phyloP scores from a whole-genome alignment of 345 rosid species.

The Mangifera indica region DNA sequence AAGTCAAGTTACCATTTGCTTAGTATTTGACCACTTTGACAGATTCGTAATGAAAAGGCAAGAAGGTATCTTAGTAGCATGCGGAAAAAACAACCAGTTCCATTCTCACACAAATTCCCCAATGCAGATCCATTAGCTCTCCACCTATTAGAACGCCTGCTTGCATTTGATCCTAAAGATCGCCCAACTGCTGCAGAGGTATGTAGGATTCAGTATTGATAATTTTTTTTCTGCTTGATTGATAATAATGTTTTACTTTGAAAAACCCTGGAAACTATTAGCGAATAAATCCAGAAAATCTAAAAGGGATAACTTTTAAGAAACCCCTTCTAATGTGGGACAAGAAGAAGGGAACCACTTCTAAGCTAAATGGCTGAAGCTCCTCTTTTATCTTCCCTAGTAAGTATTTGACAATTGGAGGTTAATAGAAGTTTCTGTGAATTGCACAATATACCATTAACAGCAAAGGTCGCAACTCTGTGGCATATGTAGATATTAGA shows the following conservation, averaged over 20 bases:
- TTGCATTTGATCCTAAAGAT: constrained; percentile 98
- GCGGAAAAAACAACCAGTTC: constrained; percentile 83
- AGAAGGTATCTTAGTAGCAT: constrained; percentile 93
- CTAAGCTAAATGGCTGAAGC: background rate
- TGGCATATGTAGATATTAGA: background rate
- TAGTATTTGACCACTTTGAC: constrained; percentile 26
- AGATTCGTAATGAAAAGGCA: constrained; percentile 98
- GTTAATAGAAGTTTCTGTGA: background rate
- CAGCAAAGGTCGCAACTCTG: background rate
- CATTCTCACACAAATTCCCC: constrained; percentile 81
- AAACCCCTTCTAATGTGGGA: background rate
- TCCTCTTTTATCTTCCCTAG: background rate
- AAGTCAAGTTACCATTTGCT: constrained; percentile 4
- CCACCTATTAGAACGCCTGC: constrained; percentile 62
- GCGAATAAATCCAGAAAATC: background rate
- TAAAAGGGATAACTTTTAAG: background rate
- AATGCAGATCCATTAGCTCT: constrained; percentile 81
- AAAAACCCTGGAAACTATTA: background rate
- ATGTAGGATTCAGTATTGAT: constrained; percentile 5
- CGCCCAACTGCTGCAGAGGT: constrained; percentile 93
- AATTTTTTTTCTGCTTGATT: background rate
- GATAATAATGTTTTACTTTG: background rate
- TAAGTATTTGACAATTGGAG: background rate
- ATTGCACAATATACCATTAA: background rate
- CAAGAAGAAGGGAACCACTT: background rate